Evolutionary conservation across 495 filamentous ascomycete species (phyloP), one percentile per base, ranked within the genome.

Genomic region (Evernia prunastri): DNA sequence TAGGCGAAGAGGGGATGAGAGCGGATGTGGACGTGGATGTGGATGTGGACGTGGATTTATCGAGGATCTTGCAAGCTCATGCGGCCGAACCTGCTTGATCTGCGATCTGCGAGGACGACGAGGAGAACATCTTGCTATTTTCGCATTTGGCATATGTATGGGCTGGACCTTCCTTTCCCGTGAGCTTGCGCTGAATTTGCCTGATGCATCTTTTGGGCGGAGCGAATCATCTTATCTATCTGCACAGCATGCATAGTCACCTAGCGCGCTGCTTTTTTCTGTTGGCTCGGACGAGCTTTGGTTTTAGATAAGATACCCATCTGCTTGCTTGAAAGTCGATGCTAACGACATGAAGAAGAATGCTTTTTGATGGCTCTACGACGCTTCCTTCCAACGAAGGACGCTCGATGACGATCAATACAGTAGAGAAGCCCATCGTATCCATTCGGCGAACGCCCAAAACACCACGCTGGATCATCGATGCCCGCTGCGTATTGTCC

Each of bases 21-120:
- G 64, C 23, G 12, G 56, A 31, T n/a, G n/a, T n/a, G n/a, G n/a
- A n/a, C n/a, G n/a, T n/a, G 59, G 29, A 45, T 27, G 64, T 31
- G 18, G 33, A 35, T 12, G 1, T 66, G 11, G 59, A 61, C 10
- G 35, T 61, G 35, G 64, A 66, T 61, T 42, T 66, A 4, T 9
- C 3, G 59, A 12, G 9, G 23, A 42, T 58, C 17, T 6, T 57
- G 49, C 49, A 17, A 33, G 29, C 39, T 27, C 59, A 49, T 42
- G 39, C 12, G 7, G 45, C 23, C 10, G n/a, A 12, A 45, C 31
- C 10, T 31, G 56, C 56, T 40, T 53, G 35, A 64, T 31, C 9
- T 59, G 36, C 36, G 36, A 37, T n/a, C n/a, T n/a, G n/a, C n/a
- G n/a, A n/a, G n/a, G n/a, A n/a, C n/a, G n/a, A 18, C 47, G 8